A percentile compares a stretch with the other conserved stretches of the same genome.
Evolutionary conservation across 306 rosid species (phyloP).

Genomic region (Trifolium pratense): DNA sequence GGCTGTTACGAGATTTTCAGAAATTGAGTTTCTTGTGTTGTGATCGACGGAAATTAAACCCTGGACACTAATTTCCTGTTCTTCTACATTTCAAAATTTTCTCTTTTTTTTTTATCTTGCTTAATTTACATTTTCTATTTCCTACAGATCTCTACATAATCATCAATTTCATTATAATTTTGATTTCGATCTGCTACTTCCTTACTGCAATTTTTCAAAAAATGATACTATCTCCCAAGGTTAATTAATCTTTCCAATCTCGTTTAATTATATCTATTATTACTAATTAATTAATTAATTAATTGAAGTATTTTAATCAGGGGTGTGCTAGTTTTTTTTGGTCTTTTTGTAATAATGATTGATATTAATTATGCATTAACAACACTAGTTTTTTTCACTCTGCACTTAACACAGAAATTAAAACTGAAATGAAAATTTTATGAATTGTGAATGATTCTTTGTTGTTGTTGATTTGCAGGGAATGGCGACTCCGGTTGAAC

Average conservation of each 20-base stretch:
- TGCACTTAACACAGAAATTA: neutral
- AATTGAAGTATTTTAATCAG: neutral
- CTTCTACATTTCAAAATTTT: conserved; percentile 36
- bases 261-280: too few species aligned
- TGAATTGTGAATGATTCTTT: conserved; percentile 24
- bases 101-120: neutral
- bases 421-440: neutral
- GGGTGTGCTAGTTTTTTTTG: neutral
- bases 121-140: too few species aligned
- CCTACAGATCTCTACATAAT: too few species aligned
- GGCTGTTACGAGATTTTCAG: too few species aligned
- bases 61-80: neutral
- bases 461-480: conserved; percentile 41
- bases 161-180: too few species aligned
- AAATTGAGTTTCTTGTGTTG: too few species aligned
- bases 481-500: conserved; percentile 96
- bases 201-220: too few species aligned
- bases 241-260: too few species aligned
- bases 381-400: neutral
- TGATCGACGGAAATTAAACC: too few species aligned
- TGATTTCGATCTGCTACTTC: too few species aligned
- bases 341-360: neutral
- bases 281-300: too few species aligned
- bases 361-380: neutral
- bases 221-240: too few species aligned